Percentiles rank a stretch among this genome's conserved stretches.
Conservation (phyloP, 1,139 yeast genomes). For the Lodderomyces jiufengensis region DNA sequence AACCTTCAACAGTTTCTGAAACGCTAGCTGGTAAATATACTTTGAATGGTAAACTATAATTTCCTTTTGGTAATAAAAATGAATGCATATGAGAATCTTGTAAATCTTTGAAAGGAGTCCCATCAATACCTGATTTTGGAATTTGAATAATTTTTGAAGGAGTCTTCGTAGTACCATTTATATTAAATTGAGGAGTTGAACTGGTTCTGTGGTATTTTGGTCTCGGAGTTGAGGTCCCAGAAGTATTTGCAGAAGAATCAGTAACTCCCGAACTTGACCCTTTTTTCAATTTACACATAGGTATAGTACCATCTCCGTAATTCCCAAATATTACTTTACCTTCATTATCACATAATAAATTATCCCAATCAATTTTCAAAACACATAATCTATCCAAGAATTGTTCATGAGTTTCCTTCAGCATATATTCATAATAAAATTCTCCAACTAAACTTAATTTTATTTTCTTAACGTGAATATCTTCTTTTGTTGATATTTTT, state of each 20-base stretch:
- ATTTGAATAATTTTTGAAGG: slow-evolving; percentile 18
- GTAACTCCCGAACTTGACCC: slow-evolving; percentile 3
- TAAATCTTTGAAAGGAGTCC: slow-evolving; percentile 37
- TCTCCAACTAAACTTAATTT: slow-evolving; percentile 49
- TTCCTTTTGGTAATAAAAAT: slow-evolving; percentile 59
- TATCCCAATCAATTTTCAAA: slow-evolving; percentile 57
- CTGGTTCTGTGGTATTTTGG: slow-evolving; percentile 9
- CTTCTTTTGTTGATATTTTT: slow-evolving; percentile 52
- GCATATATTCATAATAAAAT: slow-evolving; percentile 52
- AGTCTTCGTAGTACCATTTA: slow-evolving; percentile 6
- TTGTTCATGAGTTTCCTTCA: slow-evolving; percentile 38
- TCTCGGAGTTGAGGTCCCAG: slow-evolving; percentile 12
- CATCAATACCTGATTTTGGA: slow-evolving; percentile 41
- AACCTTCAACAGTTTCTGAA: slow-evolving; percentile 67
- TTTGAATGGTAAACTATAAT: slow-evolving; percentile 62
- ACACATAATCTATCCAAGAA: slow-evolving; percentile 48
- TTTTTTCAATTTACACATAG: slow-evolving; percentile 13
- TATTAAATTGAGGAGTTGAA: slow-evolving; percentile 9
- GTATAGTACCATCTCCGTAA: slow-evolving; percentile 34
- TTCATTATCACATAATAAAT: slow-evolving; percentile 44
- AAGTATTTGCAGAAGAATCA: slow-evolving; percentile 8
- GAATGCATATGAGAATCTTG: slow-evolving; percentile 24
- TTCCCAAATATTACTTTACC: slow-evolving; percentile 46
- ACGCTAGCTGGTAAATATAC: slow-evolving; percentile 55
- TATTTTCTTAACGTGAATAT: slow-evolving; percentile 46